Evolutionary conservation across 75 land plant genomes (phyloP), one percentile per base, ranked within the genome.

Genomic region (Azolla pinnata): DNA sequence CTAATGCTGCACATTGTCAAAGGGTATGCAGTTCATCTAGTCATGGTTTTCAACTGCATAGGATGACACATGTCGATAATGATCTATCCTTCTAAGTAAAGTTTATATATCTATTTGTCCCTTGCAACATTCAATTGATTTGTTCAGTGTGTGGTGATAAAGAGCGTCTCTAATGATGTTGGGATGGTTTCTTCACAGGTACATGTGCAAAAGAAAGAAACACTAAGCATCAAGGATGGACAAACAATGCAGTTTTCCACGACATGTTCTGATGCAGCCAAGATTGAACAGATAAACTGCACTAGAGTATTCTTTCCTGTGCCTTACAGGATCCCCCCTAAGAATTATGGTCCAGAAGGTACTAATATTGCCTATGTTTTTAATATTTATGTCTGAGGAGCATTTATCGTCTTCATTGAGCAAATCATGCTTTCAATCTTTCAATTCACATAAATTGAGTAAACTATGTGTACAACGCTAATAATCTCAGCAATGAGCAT

Each of bases 291-390:
- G 27, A 3, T 66, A 18, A 45, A 70, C 0, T 47, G 54, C 1
- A 60, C 55, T 51, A 63, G 75, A 0, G 69, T 88, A 40, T 49
- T 32, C 3, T 56, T 93, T 62, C 99, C 99, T 55, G 59, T 93
- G 19, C 99, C 99, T 34, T 89, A 86, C 54, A 70, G 80, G 50
- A 65, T 93, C 19, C 99, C 99, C 26, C 87, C 96, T 31, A 27
- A 50, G 20, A 75, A 63, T 44, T 93, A 93, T 60, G 42, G 75
- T 14, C 53, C 85, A 19, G 79, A 81, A 89, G 99, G 99, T 93
- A 19, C 21, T 56, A n/a, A n/a, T n/a, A n/a, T n/a, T n/a, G n/a
- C n/a, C n/a, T n/a, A n/a, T 25, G 33, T 35, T 12, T 35, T 35
- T 35, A 35, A 35, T 35, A 12, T 35, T 35, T 5, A 5, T 35